Base-by-base conservation (phyloP, 2,329 filamentous ascomycete genomes). In the Aspergillus amoenus region DNA sequence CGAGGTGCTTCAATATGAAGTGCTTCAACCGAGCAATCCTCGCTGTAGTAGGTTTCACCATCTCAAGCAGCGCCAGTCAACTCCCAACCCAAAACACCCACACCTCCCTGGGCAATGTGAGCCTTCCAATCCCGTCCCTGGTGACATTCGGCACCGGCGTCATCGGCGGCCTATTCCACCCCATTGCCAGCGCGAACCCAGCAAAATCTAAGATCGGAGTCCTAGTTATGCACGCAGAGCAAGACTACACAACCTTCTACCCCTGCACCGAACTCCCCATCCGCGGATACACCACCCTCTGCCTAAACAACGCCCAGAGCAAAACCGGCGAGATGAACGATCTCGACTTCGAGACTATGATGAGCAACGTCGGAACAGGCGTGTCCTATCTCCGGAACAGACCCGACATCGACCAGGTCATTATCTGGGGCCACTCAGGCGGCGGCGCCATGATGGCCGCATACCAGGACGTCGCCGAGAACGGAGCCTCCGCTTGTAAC, bases 381-480 rank as follows among this genome's bases (percentile, higher is more conserved):
- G 42, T 44, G 5, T 1, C 5, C 18, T 44, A 24, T 12, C 42
- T 44, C 4, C 42, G 21, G 5, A 6, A 5, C 4, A n/a, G 15
- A 1, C 18, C 13, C 2, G 17, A 3, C 12, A 24, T 44, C 21
- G 42, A 44, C 4, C 5, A 22, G 2, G 21, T 44, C 2, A 17
- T 44, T 5, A 5, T 44, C 21, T 44, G 42, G 42, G 42, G 42
- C 21, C 42, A 44, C 12, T 18, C 15, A 1, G 42, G 42, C 21
- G 42, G 42, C 42, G 42, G 42, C 15, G 42, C 42, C 12, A 44
- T 44, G 18, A 44, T 44, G 42, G 42, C 42, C 12, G 21, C 42
- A 21, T 44, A 44, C 42, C 42, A 44, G 42, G 42, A 44, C 8
- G 42, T 44, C 12, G 42, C 42, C 6, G 42, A 44, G 42, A 44